Evolutionary conservation across 73 alveolate genomes (phyloP).

Genomic region (Durusdinium trenchii): DNA sequence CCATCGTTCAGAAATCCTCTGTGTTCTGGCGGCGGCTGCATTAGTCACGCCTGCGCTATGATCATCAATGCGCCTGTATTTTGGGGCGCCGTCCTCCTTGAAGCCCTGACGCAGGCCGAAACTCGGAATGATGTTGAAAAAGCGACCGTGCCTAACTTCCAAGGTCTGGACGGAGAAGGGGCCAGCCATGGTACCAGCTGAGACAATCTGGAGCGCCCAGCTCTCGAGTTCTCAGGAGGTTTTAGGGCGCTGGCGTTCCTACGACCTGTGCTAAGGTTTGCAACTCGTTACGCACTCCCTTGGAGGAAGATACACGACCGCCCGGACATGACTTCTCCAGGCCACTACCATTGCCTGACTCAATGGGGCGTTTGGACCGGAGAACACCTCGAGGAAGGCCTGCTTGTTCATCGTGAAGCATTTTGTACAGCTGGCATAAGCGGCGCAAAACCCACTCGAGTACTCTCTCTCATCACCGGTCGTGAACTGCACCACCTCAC

Average conservation of each 20-base stretch:
- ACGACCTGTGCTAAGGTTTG: not conserved
- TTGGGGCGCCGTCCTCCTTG: not conserved
- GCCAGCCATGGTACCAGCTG: not conserved
- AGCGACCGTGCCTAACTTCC: not conserved
- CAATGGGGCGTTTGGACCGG: constrained; percentile 41
- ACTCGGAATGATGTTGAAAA: not conserved
- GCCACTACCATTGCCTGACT: not conserved
- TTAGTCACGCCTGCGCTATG: not conserved
- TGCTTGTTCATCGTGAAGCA: too few species aligned
- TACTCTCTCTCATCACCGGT: constrained; percentile 58
- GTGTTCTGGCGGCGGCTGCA: not conserved
- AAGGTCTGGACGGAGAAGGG: not conserved
- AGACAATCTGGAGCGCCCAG: not conserved
- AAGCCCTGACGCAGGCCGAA: not conserved
- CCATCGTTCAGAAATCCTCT: too few species aligned
- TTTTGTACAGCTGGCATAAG: not conserved
- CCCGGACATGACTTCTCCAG: not conserved
- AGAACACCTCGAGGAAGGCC: constrained; percentile 19
- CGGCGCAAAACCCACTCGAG: constrained; percentile 12
- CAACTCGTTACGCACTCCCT: not conserved
- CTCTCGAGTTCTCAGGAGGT: too few species aligned
- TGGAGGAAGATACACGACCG: not conserved
- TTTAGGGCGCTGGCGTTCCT: not conserved
- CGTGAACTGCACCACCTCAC: not conserved
- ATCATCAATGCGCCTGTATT: not conserved